Base-by-base conservation (phyloP, 495 filamentous ascomycete genomes). In the Extremus antarcticus region DNA sequence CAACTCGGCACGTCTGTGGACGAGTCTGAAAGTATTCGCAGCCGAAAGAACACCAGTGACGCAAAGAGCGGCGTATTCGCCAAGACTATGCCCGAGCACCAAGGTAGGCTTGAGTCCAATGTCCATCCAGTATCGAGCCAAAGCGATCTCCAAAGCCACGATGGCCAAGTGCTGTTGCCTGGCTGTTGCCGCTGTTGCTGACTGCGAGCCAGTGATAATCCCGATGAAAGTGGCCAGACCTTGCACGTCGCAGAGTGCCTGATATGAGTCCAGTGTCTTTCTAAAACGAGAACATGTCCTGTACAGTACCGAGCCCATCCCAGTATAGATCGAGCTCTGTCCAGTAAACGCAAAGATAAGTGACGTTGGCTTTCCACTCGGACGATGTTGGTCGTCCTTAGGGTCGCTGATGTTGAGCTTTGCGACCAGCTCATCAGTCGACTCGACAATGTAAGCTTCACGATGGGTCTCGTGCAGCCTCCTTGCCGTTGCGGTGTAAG, bases 81-180 rank as follows among this genome's bases (percentile, higher is more conserved):
- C 65, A 8, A 67, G 63, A 51, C 65, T 67, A 40, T 67, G 63
- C 10, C 70, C 68, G 21, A 71, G 53, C 20, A 72, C 54, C 9
- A 59, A 24, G 25, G 17, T 53, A 11, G 72, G 70, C 19, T 51
- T 29, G 2, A 74, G 43, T 15, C 70, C 70, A 55, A 64, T 65
- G 3, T 66, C 64, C 4, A 20, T 41, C 67, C 66, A 74, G 32
- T 69, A 57, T 9, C 55, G 29, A 2, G 61, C 53, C 16, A 74
- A 61, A 2, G 70, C 70, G 39, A 74, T 68, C 47, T 72, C 60
- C 11, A 69, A 25, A 17, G 55, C 58, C 13, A 66, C 62, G 22
- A 65, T 35, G 17, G 63, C 70, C n/a, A 74, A 56, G 21, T 74
- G 72, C 19, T 47, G 15, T 2, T 32, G 17, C n/a, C 16, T n/a